Evolutionary conservation across 352 stramenopile species (phyloP).

Genomic region (Globisporangium megalacanthum): DNA sequence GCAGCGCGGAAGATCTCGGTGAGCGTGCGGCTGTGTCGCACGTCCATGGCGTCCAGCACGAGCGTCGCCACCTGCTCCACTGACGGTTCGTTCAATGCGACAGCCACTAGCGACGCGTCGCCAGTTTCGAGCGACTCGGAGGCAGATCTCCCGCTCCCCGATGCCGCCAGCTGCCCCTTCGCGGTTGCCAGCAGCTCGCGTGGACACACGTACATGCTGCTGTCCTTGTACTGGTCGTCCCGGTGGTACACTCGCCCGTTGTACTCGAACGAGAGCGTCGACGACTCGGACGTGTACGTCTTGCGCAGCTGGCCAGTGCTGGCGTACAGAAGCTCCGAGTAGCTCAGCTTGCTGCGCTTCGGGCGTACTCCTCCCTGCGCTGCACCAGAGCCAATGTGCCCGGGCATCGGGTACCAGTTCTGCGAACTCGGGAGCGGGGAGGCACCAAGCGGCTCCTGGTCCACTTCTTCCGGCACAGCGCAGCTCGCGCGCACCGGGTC

Average conservation of each 20-base stretch:
- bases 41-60: slow-evolving; percentile 53
- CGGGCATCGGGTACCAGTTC: slow-evolving; percentile 53
- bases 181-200: slow-evolving; percentile 20
- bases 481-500: slow-evolving; percentile 80
- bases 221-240: slow-evolving; percentile 77
- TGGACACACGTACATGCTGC: slow-evolving; percentile 74
- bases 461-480: slow-evolving; percentile 63
- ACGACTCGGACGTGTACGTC: slow-evolving; percentile 75
- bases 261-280: slow-evolving; percentile 72
- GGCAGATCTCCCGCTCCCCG: background rate
- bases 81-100: slow-evolving; percentile 10
- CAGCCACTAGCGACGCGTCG: background rate
- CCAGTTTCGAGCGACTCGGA: background rate
- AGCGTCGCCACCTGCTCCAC: slow-evolving; percentile 43
- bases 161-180: background rate
- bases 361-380: slow-evolving; percentile 14
- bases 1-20: slow-evolving; percentile 54
- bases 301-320: slow-evolving; percentile 79
- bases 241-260: slow-evolving; percentile 60
- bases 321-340: slow-evolving; percentile 74
- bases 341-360: slow-evolving; percentile 74
- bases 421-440: slow-evolving; percentile 43
- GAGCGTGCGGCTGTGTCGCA: slow-evolving; percentile 47
- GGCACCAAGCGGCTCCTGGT: slow-evolving; percentile 55
- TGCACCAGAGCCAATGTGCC: slow-evolving; percentile 20